Base-by-base conservation (phyloP, 805 yeast genomes). In the Lipomyces yamadae region DNA sequence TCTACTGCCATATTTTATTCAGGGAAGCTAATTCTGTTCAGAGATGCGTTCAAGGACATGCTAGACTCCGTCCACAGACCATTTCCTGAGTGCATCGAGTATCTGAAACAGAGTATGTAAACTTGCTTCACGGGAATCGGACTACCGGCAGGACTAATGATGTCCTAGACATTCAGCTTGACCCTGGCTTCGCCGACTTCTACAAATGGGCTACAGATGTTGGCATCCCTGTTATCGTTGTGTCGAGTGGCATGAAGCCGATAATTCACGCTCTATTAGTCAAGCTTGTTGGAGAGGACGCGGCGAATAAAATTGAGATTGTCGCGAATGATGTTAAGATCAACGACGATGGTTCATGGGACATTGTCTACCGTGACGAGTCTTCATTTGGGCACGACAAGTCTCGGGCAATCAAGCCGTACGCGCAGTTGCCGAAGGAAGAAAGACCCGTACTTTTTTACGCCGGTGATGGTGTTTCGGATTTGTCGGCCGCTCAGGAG, bases 401-500 rank as follows among this genome's bases (percentile, higher is more conserved):
- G 81, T 88, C 97, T 37, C 83, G 85, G 64, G 89, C 95, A 35
- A 94, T 95, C 73, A 83, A 85, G 64, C 77, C 82, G 66, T 75
- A 80, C 74, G 79, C 79, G 30, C 64, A 70, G 60, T 72, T 75
- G 48, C 74, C 78, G 7, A 76, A 76, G 29, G 77, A 74, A 6
- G 74, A 78, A 29, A 82, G 85, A 59, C 97, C 96, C 15, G 81
- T 82, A 52, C 83, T 92, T 73, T 91, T 94, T 77, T 95, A 95
- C 81, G 91, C 97, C 75, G 99, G 99, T 66, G 99, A 95, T 77
- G 99, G 99, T 70, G 97, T 95, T 39, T 88, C 96, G 57, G 99
- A 95, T 78, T 82, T 95, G 72, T 86, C 92, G 65, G 99, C 99
- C 32, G 98, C 98, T 32, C 88, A 90, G 75, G 97, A 95, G 78